Evolutionary conservation across 208 protist genomes (phyloP), one percentile per base, ranked within the genome.

Genomic region (Wallacemonas sp.): DNA sequence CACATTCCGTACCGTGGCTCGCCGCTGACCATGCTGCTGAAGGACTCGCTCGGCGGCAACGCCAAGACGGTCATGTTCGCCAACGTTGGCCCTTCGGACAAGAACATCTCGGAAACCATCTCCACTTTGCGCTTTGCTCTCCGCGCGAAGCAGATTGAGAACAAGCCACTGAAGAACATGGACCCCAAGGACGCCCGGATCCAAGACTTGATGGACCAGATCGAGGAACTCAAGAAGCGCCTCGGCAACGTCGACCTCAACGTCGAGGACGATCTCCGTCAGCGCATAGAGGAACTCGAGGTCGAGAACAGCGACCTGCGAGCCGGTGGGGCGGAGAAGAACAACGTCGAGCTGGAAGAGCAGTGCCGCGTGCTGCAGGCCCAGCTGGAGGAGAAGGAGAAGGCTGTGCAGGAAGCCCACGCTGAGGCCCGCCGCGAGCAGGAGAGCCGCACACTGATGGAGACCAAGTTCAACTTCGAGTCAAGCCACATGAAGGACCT

Each of bases 121-220:
- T 95, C 89, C 10, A 97, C 92, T 3, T 73, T 96, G 22, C 81
- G 90, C 10, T 97, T 97, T 73, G 92, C 92, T 53, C 62, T 89
- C 8, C 73, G 87, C 22, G 91, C 86, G 55, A 94, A 97, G 64
- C 95, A 98, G 74, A 98, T 99, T 71, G 83, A 97, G 73, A 99
- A 99, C 69, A 97, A 97, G 67, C 94, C 94, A 26, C 68, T 98
- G 55, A 96, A 94, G 71, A 98, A 98, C 68, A 78, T 91, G 76
- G 92, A 97, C 68, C 92, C 89, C 27, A 93, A 95, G 71, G 86
- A 93, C 59, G 85, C 84, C 38, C 87, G 85, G 63, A 94, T 95
- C 58, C 87, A 95, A 72, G 82, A 93, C 59, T 61, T 97, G 34
- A 64, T 91, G 38, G 86, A 95, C 54, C 83, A 95, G 79, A 89